Evolutionary conservation across 768 basidiomycete species (phyloP), one percentile per base, ranked within the genome.

Genomic region (Pleurotus salmoneostramineus): DNA sequence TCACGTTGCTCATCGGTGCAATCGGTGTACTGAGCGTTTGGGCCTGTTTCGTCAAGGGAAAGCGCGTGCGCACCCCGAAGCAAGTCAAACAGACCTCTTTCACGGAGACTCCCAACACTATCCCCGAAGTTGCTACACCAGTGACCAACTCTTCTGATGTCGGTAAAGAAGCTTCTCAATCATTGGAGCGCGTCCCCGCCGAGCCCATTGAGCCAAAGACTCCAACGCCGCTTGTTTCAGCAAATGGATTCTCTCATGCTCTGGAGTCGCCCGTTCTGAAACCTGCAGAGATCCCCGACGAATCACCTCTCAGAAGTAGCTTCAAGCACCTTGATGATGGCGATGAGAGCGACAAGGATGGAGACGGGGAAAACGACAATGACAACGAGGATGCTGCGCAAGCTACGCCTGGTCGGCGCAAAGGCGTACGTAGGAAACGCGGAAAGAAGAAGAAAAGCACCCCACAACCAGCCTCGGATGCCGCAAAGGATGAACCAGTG

Each of bases 331-430:
- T 55, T 12, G 77, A 60, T 42, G 84, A 78, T 50, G 76, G 69
- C 2, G 87, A 84, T n/a, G 86, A 83, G 8, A 82, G 83, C 37
- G 84, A 84, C 57, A 84, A 80, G 63, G 84, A 83, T 56, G 76
- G 69, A 2, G 65, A 67, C 47, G 68, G 62, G 1, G 69, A 65
- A 7, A 61, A 61, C 3, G 65, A 61, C 7, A 73, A 72, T 17
- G 65, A 51, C 0, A 71, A 67, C 4, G 65, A 57, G 5, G 63
- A 61, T 2, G 78, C 78, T 27, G 66, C 67, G 0, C 73, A 73
- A 1, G 73, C 76, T 3, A 73, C 76, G 0, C 78, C 80, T 0
- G 79, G 74, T 59, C 77, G 77, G 71, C 75, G 75, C 65, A 79
- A 74, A 63, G 70, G 64, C 0, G 69, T 78, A 42, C 73, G 84